Conservation (phyloP, 2,329 filamentous ascomycete genomes). For the Penicillium sp. region DNA sequence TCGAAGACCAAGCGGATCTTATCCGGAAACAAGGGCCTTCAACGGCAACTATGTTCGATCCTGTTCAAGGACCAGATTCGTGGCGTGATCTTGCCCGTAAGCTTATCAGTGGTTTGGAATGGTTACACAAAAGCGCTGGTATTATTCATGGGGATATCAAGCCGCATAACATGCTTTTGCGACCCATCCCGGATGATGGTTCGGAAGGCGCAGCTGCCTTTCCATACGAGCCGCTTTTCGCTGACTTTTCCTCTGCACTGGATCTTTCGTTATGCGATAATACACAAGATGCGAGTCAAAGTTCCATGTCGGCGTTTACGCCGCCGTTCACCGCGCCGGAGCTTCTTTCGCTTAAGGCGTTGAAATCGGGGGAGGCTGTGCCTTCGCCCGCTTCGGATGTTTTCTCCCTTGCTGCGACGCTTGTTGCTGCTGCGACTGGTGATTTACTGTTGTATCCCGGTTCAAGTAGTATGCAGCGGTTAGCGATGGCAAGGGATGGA, state of each 20-base stretch:
- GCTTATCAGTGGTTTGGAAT: slow-evolving; percentile 43
- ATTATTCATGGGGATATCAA: slow-evolving; percentile 53
- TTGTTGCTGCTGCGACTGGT: slow-evolving; percentile 47
- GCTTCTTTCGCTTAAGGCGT: slow-evolving; percentile 37
- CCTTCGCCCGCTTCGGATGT: slow-evolving; percentile 45
- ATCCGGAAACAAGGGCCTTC: slow-evolving; percentile 32
- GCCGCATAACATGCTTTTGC: slow-evolving; percentile 46
- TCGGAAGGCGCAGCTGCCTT: slow-evolving; percentile 22
- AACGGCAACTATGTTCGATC: slow-evolving; percentile 47
- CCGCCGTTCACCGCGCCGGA: slow-evolving; percentile 49
- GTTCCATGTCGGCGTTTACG: slow-evolving; percentile 42
- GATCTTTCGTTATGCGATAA: slow-evolving; percentile 13
- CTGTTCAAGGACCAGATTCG: slow-evolving; percentile 39
- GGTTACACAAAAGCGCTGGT: slow-evolving; percentile 42
- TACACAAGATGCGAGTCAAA: slow-evolving; percentile 4
- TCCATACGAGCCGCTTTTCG: slow-evolving; percentile 42
- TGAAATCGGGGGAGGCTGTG: slow-evolving; percentile 33
- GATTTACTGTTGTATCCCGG: slow-evolving; percentile 46
- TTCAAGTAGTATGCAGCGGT: slow-evolving; percentile 39
- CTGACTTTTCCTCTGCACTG: slow-evolving; percentile 48
- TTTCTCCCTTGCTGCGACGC: slow-evolving; percentile 47
- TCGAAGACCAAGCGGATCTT: slow-evolving; percentile 34
- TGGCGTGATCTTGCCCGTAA: slow-evolving; percentile 44
- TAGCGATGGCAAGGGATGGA: slow-evolving; percentile 46
- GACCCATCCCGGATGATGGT: slow-evolving; percentile 15